Conservation (phyloP, 2,329 filamentous ascomycete genomes). For the Xylariaceae sp. region DNA sequence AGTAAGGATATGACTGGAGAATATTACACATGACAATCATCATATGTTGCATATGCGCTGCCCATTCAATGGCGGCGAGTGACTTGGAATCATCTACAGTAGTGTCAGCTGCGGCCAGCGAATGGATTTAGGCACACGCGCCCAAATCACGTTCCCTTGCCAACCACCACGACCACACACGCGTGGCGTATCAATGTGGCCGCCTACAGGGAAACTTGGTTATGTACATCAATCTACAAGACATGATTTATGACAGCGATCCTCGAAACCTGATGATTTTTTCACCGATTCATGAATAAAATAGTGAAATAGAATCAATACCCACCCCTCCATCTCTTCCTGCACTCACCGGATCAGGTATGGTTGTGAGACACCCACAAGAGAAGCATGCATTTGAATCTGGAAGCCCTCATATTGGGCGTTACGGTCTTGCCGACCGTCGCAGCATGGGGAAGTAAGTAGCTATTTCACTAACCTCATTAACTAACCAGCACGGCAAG, state of each 20-base stretch:
- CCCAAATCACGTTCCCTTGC: conserved; percentile 20
- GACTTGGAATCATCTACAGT: too few species aligned
- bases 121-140: conserved; percentile 7
- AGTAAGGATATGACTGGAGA: too few species aligned
- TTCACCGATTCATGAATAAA: conserved; percentile 1
- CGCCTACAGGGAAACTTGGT: too few species aligned
- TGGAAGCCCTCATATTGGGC: conserved; percentile 25
- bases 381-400: conserved; percentile 29
- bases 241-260: background rate
- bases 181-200: conserved; percentile 12
- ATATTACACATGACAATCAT: too few species aligned
- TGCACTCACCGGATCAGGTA: too few species aligned
- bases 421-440: conserved; percentile 32
- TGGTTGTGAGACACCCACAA: conserved; percentile 7
- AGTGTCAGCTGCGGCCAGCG: too few species aligned
- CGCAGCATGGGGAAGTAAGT: conserved; percentile 42
- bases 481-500: background rate
- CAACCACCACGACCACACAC: conserved; percentile 15
- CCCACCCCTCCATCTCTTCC: too few species aligned
- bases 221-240: background rate
- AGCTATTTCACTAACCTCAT: too few species aligned
- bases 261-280: background rate
- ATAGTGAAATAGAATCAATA: too few species aligned
- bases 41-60: too few species aligned
- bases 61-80: too few species aligned